Base-by-base conservation (phyloP, 768 basidiomycete species). In the Hortiboletus campestris region DNA sequence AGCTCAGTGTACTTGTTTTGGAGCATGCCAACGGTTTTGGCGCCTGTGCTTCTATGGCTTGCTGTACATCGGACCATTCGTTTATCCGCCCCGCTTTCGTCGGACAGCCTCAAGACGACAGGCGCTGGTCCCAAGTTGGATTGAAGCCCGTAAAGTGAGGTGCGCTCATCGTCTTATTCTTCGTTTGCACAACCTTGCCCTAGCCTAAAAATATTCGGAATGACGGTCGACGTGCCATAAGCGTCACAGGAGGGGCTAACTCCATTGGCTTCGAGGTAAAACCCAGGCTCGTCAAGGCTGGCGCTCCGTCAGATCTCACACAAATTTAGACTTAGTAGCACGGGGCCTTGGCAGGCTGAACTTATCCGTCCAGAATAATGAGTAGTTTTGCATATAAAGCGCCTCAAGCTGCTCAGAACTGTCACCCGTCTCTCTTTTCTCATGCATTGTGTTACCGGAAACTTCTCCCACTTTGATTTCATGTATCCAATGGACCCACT, bases 31-130 rank as follows among this genome's bases (percentile, higher is more conserved):
- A 25, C 20, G 19, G 11, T n/a, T n/a, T n/a, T n/a, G 8, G 28
- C 6, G 14, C 14, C 13, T 6, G 35, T 2, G 36, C 17, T 53
- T 12, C 3, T 32, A 34, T 59, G 58, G 58, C 58, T 46, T 60
- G 59, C 59, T 60, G 59, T 55, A n/a, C 2, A 25, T 25, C 16
- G 29, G 20, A 25, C 4, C 13, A 31, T 25, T 10, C 22, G 28
- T 47, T 25, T 11, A 9, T 44, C 49, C 45, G 39, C 29, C 22
- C 12, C 17, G 17, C 38, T 17, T 8, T 38, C 38, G 38, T 19
- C 29, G 39, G 25, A 16, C 7, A 3, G 19, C 25, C 20, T 28
- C n/a, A n/a, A n/a, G n/a, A n/a, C n/a, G n/a, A n/a, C 13, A 22
- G 12, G 25, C 16, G 40, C 49, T 42, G 0, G 39, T 41, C 29